Base-by-base conservation (phyloP, 75 land plant species). In the Sequoia sempervirens region DNA sequence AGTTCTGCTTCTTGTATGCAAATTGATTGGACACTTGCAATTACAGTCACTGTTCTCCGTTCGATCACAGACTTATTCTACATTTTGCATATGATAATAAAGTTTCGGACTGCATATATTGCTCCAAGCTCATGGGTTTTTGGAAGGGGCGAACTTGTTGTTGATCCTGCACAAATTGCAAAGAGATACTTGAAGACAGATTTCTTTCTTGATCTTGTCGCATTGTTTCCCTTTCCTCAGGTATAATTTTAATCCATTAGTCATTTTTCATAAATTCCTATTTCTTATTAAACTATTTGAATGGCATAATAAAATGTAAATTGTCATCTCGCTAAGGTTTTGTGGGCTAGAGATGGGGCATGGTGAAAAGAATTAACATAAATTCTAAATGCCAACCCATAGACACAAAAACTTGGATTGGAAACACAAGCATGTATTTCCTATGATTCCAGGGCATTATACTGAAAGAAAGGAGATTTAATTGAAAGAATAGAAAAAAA, bases 121-220 rank as follows among this genome's bases (percentile, higher is more conserved):
- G 89, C 96, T 8, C 96, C 94, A 37, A 91, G 91, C 13, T 92
- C 96, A 28, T 84, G 94, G 79, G 89, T 92, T 26, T 91, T 94
- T 80, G 97, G 97, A 2, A 79, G 96, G 14, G 97, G 97, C 0
- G 96, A 95, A 81, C 92, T 95, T n/a, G 96, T 95, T 75, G 91
- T 83, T 86, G 94, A 95, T 82, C 82, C 92, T 10, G 14, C 34
- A n/a, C 78, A 90, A 84, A 95, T 94, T 40, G 90, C 92, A 14
- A 82, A 36, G 76, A 80, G 94, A 12, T 95, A 95, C 53, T 50
- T 95, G 76, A 89, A 73, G 86, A 43, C 88, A 15, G 92, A 86
- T 85, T 94, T 95, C 61, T 1, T 88, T 38, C 56, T 92, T 17
- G 97, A 95, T 85, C 84, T 95, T 37, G 80, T 86, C 3, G 93